Conservation (phyloP, 768 basidiomycete genomes). For the Trametopsis cervina region DNA sequence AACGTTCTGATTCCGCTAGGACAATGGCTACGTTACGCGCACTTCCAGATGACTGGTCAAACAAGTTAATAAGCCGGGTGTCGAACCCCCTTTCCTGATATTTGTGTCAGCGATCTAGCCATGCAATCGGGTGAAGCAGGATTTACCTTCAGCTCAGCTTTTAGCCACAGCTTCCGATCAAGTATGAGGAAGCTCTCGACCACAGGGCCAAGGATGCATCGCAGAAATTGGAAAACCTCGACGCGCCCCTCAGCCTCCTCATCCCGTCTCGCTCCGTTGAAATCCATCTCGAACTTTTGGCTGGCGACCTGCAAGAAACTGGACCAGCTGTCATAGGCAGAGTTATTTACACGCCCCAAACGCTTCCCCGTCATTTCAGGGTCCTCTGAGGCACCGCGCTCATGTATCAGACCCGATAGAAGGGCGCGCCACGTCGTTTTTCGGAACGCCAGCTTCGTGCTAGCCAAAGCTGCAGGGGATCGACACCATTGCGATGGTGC, state of each 20-base stretch:
- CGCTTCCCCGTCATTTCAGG: slow-evolving; percentile 18
- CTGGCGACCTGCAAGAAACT: slow-evolving; percentile 30
- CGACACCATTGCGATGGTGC: slow-evolving; percentile 57
- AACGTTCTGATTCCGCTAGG: too few relatives aligned
- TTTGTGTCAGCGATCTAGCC: not conserved
- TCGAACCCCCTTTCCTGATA: slow-evolving; percentile 11
- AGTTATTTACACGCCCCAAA: slow-evolving; percentile 45
- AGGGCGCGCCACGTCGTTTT: slow-evolving; percentile 73
- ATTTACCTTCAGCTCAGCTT: slow-evolving; percentile 29
- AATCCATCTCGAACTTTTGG: slow-evolving; percentile 9
- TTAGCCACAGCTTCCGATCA: slow-evolving; percentile 57
- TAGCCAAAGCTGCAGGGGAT: slow-evolving; percentile 24
- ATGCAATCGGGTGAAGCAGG: not conserved
- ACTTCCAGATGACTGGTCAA: slow-evolving; percentile 67
- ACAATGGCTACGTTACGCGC: slow-evolving; percentile 65
- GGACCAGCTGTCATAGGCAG: slow-evolving; percentile 43
- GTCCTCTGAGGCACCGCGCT: not conserved
- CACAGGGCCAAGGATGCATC: slow-evolving; percentile 63
- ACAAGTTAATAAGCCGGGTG: slow-evolving; percentile 54
- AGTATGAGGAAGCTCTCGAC: slow-evolving; percentile 59
- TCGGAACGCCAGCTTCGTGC: slow-evolving; percentile 45
- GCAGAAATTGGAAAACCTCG: slow-evolving; percentile 54
- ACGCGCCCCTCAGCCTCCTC: slow-evolving; percentile 33
- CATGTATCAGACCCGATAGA: slow-evolving; percentile 30
- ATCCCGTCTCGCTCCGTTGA: not conserved